Conservation (phyloP, 495 filamentous ascomycete genomes). For the Cudoniella acicularis region DNA sequence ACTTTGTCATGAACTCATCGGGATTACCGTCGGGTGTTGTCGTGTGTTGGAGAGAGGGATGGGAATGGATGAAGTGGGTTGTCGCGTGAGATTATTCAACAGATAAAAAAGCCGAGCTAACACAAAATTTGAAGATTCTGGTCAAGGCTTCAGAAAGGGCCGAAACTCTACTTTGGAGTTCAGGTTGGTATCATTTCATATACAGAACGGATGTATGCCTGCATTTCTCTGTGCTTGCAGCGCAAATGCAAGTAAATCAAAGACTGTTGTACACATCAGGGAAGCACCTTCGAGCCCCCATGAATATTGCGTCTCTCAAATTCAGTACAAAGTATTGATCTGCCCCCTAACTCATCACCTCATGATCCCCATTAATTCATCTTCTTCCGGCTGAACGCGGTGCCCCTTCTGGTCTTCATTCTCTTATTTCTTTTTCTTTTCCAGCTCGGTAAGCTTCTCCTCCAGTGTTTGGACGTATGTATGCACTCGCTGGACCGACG, state of each 20-base stretch:
- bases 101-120: too few relatives aligned
- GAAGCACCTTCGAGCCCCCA: background rate
- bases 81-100: background rate
- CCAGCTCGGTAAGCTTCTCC: slow-evolving; percentile 68
- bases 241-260: background rate
- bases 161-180: too few relatives aligned
- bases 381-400: background rate
- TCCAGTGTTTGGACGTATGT: slow-evolving; percentile 78
- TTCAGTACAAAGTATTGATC: background rate
- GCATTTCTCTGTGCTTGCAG: slow-evolving; percentile 7
- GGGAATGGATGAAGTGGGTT: background rate
- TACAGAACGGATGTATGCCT: slow-evolving; percentile 2
- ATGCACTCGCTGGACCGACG: slow-evolving; percentile 80
- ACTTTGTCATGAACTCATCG: slow-evolving; percentile 9
- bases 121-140: too few relatives aligned
- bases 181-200: slow-evolving; percentile 3
- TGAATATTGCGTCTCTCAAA: background rate
- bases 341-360: background rate
- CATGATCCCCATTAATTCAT: background rate
- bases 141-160: too few relatives aligned
- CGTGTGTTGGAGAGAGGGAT: background rate
- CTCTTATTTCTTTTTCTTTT: slow-evolving; percentile 53
- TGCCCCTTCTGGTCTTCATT: background rate
- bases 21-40: background rate
- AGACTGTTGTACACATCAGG: slow-evolving; percentile 9